Percentiles rank a stretch among this genome's conserved stretches.
Conservation (phyloP, 2,329 filamentous ascomycete genomes). For the Emmonsia crescens region DNA sequence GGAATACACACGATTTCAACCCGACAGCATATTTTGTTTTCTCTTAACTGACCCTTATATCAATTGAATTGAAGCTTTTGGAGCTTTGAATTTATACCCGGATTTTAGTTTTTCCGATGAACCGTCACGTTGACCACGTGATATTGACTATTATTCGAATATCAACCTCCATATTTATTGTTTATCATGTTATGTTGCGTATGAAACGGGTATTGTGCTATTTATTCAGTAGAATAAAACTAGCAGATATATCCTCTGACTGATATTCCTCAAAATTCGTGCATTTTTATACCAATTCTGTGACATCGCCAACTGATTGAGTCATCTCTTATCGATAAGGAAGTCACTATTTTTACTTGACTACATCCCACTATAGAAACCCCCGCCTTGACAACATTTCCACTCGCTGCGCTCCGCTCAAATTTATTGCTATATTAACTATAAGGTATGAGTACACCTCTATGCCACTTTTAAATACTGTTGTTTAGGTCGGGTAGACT, state of each 20-base stretch:
- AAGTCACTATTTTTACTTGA: neutral
- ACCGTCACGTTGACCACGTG: neutral
- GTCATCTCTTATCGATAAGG: neutral
- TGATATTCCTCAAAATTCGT: neutral
- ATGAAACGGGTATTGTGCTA: neutral
- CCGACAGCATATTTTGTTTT: neutral
- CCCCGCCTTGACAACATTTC: neutral
- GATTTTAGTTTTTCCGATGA: neutral
- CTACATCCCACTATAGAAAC: neutral
- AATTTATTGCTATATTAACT: neutral
- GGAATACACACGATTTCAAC: neutral
- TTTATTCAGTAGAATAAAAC: neutral
- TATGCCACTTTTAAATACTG: neutral
- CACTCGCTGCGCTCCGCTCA: neutral
- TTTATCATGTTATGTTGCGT: neutral
- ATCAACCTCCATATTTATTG: neutral
- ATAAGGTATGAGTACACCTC: neutral
- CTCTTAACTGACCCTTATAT: neutral
- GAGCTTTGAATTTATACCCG: neutral
- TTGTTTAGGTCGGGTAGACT: neutral
- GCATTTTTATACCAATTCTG: neutral
- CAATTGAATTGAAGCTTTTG: neutral
- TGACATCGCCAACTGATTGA: neutral
- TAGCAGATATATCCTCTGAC: neutral
- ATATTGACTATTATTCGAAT: neutral